A percentile compares a stretch with the other conserved stretches of the same genome.
phyloP scores from a whole-genome alignment of 176 grass and related monocot species.

The Eleusine coracana region DNA sequence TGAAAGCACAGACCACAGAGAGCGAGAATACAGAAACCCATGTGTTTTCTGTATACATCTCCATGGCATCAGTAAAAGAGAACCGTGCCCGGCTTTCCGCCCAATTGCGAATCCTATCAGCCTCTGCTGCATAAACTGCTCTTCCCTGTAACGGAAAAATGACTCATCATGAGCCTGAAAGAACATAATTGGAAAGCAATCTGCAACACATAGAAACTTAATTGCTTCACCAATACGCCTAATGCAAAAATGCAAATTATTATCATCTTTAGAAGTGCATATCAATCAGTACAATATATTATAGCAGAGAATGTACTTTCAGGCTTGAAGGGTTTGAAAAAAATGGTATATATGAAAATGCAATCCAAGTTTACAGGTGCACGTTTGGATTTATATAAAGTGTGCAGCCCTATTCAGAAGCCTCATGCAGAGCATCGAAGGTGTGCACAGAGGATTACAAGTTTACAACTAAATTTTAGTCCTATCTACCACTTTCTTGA shows the following conservation, averaged over 20 bases:
- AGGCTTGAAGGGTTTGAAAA: too few relatives aligned
- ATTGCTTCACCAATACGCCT: not conserved
- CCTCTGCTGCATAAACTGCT: conserved; percentile 93
- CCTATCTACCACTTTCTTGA: too few relatives aligned
- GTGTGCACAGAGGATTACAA: not conserved
- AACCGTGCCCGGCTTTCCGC: conserved; percentile 89
- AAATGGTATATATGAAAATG: too few relatives aligned
- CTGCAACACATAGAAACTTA: not conserved
- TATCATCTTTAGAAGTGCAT: not conserved
- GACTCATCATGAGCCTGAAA: not conserved
- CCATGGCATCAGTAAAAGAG: conserved; percentile 98
- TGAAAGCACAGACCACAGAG: conserved; percentile 94
- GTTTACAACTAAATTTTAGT: too few relatives aligned
- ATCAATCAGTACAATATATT: not conserved
- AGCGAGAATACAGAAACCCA: conserved; percentile 98
- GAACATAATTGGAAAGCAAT: not conserved
- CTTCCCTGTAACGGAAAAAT: conserved; percentile 58
- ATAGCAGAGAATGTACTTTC: not conserved
- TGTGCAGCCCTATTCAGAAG: too few relatives aligned
- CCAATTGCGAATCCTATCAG: conserved; percentile 96
- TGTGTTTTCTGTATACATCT: conserved; percentile 94
- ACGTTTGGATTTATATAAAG: too few relatives aligned
- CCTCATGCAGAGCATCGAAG: too few relatives aligned
- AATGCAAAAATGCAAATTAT: not conserved
- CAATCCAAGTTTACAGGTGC: too few relatives aligned